Conservation (phyloP, 2,329 filamentous ascomycete genomes). For the Helotiales sp. region DNA sequence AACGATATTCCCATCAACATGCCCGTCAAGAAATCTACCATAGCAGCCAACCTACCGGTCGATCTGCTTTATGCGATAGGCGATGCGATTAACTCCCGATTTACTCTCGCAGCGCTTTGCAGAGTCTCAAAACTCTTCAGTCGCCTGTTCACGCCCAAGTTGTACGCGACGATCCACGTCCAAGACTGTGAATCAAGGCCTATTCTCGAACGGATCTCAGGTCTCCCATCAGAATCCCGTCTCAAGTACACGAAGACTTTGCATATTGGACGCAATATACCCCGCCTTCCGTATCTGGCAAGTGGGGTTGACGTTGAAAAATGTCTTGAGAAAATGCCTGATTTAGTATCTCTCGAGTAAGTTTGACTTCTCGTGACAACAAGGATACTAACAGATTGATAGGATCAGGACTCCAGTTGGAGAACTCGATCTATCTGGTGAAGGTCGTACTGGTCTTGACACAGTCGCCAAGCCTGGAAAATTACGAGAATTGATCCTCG, state of each 20-base stretch:
- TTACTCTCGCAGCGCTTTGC: background rate
- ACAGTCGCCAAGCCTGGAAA: background rate
- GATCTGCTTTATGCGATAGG: constrained; percentile 1
- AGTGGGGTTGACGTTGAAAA: constrained; percentile 2
- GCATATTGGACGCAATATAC: constrained; percentile 3
- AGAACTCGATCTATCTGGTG: background rate
- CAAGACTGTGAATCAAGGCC: background rate
- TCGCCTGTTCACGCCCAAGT: background rate
- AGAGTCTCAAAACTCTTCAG: background rate
- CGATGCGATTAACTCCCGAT: background rate
- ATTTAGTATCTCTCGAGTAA: background rate
- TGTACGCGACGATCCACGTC: background rate
- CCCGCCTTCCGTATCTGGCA: background rate
- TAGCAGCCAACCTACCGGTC: background rate
- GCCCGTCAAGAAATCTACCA: background rate
- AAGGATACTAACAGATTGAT: background rate
- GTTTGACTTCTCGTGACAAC: too few relatives aligned
- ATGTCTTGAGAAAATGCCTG: constrained; percentile 8
- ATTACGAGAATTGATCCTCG: background rate
- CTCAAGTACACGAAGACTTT: background rate
- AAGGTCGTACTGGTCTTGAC: background rate
- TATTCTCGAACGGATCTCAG: background rate
- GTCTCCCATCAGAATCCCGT: background rate
- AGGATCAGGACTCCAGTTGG: background rate
- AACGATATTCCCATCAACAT: background rate